Evolutionary conservation across 2,329 filamentous ascomycete species (phyloP).

Genomic region (Pseudocercospora pini-densiflorae): DNA sequence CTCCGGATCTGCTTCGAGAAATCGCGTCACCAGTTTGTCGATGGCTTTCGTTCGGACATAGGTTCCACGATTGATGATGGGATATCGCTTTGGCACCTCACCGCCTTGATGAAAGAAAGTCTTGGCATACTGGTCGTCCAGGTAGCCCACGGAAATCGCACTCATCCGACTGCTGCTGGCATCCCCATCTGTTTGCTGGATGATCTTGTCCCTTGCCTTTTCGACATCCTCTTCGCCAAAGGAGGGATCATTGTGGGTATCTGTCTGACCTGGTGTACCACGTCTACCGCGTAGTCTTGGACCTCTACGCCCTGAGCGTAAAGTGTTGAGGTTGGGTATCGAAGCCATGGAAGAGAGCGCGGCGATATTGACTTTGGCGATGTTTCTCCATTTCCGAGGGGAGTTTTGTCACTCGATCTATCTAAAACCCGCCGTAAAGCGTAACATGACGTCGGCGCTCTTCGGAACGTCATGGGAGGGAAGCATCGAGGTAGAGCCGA

Average conservation of each 20-base stretch:
- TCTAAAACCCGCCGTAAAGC: too few relatives aligned
- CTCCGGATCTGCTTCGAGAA: slow-evolving; percentile 55
- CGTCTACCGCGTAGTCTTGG: slow-evolving; percentile 55
- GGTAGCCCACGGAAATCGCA: slow-evolving; percentile 82
- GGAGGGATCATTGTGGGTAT: slow-evolving; percentile 43
- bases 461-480: background rate
- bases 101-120: slow-evolving; percentile 63
- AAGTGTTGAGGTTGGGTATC: slow-evolving; percentile 77
- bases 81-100: slow-evolving; percentile 68
- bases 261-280: slow-evolving; percentile 45
- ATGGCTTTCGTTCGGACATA: slow-evolving; percentile 87
- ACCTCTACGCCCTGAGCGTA: slow-evolving; percentile 56
- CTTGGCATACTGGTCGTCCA: slow-evolving; percentile 78
- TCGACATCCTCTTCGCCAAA: slow-evolving; percentile 39
- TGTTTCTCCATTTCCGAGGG: background rate
- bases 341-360: slow-evolving; percentile 33
- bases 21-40: slow-evolving; percentile 74
- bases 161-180: slow-evolving; percentile 87
- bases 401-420: background rate
- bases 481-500: background rate
- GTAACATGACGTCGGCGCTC: background rate
- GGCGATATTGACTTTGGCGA: background rate
- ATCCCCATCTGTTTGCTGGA: slow-evolving; percentile 91
- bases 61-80: slow-evolving; percentile 96
- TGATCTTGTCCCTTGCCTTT: slow-evolving; percentile 67